These are phyloP conservation scores for Physcomitrium patens DNA, from an alignment of 225 moss, liverwort and hornwort genomes.

Conservation along the genomic window DNA sequence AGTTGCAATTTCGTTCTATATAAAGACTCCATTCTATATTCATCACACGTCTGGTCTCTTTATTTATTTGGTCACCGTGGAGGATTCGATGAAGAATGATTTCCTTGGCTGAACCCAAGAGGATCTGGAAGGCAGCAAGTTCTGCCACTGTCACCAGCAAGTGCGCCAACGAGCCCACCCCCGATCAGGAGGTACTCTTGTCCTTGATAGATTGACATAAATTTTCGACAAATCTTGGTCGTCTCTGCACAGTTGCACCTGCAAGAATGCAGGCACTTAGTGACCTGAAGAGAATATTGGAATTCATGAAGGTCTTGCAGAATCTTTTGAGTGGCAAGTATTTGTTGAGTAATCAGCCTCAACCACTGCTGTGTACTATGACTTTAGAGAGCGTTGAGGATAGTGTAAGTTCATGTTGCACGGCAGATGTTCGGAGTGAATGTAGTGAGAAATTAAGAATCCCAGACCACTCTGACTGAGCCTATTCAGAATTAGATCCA, in stretches of 20 bases:
- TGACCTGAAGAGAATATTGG: slow-evolving; percentile 3
- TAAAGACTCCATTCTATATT: not conserved
- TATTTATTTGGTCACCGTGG: slow-evolving; percentile 16
- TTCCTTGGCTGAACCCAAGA: slow-evolving; percentile 23
- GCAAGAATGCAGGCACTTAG: slow-evolving; percentile 22
- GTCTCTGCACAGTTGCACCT: not conserved
- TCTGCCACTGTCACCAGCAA: not conserved
- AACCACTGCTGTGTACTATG: not conserved
- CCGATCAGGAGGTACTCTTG: slow-evolving; percentile 30
- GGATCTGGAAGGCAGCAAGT: slow-evolving; percentile 22
- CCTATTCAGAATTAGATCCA: not conserved
- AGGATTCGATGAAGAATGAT: slow-evolving; percentile 23
- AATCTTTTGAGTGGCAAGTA: not conserved
- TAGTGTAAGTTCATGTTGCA: not conserved
- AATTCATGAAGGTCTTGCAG: slow-evolving; percentile 20
- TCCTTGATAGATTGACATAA: slow-evolving; percentile 27
- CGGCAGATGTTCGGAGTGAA: not conserved
- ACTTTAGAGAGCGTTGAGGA: slow-evolving; percentile 3
- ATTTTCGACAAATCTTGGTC: slow-evolving; percentile 30
- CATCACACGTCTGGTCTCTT: slow-evolving; percentile 16
- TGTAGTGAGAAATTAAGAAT: not conserved
- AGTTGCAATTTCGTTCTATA: slow-evolving; percentile 16
- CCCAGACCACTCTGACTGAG: not conserved
- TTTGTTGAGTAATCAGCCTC: slow-evolving; percentile 9
- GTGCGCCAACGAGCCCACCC: slow-evolving; percentile 14